phyloP scores from a whole-genome alignment of 1,139 yeast genomes.

The Hansenula anomala region DNA sequence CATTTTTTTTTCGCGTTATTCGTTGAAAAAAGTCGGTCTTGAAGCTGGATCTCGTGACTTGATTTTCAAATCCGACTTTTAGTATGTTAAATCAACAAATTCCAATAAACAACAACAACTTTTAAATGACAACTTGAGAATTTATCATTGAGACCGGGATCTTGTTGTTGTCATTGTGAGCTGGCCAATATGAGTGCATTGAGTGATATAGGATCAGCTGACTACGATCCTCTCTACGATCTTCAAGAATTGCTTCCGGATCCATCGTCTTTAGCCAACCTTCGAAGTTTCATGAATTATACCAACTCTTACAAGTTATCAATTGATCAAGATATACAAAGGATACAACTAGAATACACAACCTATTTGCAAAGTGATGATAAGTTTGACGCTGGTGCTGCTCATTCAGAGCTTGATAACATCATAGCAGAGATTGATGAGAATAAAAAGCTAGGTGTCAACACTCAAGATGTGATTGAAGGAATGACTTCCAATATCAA shows the following conservation, averaged over 20 bases:
- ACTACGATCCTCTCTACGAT: slow-evolving; percentile 37
- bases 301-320: slow-evolving; percentile 41
- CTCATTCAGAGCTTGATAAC: slow-evolving; percentile 20
- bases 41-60: too few species aligned
- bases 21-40: slow-evolving; percentile 1
- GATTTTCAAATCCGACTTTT: too few species aligned
- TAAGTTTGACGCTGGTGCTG: slow-evolving; percentile 18
- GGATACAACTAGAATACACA: slow-evolving; percentile 29
- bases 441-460: slow-evolving; percentile 45
- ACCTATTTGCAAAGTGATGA: slow-evolving; percentile 17
- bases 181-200: background rate
- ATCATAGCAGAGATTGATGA: slow-evolving; percentile 34
- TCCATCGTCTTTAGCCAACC: slow-evolving; percentile 39
- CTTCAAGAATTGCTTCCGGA: slow-evolving; percentile 31
- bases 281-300: slow-evolving; percentile 40
- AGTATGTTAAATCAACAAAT: too few species aligned
- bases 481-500: slow-evolving; percentile 75
- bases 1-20: background rate
- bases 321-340: slow-evolving; percentile 37
- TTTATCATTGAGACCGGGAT: background rate
- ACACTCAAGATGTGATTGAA: slow-evolving; percentile 62
- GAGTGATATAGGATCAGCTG: slow-evolving; percentile 15
- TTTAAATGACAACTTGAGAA: too few species aligned
- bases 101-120: too few species aligned
- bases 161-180: background rate